A percentile compares a stretch with the other conserved stretches of the same genome.
These are phyloP conservation scores for Jatropha curcas DNA, from an alignment of 345 rosid species.

Conservation along the genomic window DNA sequence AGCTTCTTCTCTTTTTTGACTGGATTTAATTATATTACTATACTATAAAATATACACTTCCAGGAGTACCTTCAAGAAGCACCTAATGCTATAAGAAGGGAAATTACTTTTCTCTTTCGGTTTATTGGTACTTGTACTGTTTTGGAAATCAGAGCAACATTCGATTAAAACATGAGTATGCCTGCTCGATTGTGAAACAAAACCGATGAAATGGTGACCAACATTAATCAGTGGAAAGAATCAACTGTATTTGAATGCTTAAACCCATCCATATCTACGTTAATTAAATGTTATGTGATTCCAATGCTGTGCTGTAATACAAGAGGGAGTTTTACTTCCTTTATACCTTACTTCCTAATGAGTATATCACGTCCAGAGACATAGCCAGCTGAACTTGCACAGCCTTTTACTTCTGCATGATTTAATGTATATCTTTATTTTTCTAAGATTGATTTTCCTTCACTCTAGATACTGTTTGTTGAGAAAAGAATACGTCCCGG, in stretches of 20 bases:
- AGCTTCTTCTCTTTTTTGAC: not conserved
- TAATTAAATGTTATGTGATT: not conserved
- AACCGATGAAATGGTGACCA: not conserved
- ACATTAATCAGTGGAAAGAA: not conserved
- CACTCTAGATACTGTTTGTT: slow-evolving; percentile 44
- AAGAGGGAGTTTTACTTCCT: not conserved
- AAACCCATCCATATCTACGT: not conserved
- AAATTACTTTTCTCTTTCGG: not conserved
- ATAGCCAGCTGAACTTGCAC: not conserved
- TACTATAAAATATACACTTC: too few relatives aligned
- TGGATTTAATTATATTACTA: not conserved
- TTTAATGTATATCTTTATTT: not conserved
- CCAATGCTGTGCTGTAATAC: not conserved
- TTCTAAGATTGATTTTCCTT: not conserved
- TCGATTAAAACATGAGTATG: not conserved
- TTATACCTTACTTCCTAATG: not conserved
- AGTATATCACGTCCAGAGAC: too few relatives aligned
- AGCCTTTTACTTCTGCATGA: slow-evolving; percentile 1
- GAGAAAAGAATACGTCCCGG: slow-evolving; percentile 46
- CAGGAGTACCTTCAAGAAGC: not conserved
- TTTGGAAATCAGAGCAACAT: not conserved
- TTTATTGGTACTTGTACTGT: not conserved
- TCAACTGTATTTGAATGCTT: not conserved
- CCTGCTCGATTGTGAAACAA: not conserved
- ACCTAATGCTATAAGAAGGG: too few relatives aligned